Evolutionary conservation across 495 filamentous ascomycete genomes (phyloP).

Genomic region (Trichoderma reesei): DNA sequence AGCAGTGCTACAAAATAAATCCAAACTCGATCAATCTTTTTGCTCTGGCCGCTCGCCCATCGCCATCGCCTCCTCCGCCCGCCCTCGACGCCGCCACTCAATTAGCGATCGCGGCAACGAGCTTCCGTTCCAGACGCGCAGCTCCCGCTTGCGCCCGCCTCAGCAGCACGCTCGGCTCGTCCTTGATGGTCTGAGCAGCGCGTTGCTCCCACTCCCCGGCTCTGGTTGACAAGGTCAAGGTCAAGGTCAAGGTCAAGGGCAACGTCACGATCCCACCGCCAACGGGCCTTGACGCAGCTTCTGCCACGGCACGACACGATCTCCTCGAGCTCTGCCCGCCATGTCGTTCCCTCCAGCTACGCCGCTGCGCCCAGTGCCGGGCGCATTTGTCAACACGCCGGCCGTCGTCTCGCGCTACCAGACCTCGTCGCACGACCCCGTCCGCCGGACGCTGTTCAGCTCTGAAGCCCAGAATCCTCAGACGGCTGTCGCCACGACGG

Average conservation of each 20-base stretch:
- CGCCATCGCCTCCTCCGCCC: background rate
- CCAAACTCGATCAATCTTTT: background rate
- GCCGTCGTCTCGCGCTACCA: conserved; percentile 32
- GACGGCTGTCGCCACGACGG: background rate
- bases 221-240: background rate
- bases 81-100: background rate
- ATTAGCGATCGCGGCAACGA: background rate
- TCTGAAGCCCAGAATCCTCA: conserved; percentile 11
- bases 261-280: background rate
- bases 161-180: background rate
- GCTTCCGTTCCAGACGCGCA: background rate
- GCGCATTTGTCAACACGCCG: conserved; percentile 65
- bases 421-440: conserved; percentile 22
- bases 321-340: conserved; percentile 13
- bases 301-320: too few species aligned
- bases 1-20: conserved; percentile 1
- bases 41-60: background rate
- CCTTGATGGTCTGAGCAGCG: conserved; percentile 4
- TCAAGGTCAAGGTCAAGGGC: conserved; percentile 1
- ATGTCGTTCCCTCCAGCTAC: conserved; percentile 59
- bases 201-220: background rate
- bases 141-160: background rate
- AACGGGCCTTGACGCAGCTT: too few species aligned
- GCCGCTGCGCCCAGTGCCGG: conserved; percentile 56
- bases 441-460: conserved; percentile 32